Evolutionary conservation across 2,329 filamentous ascomycete species (phyloP).

Genomic region (Eutypella sp.): DNA sequence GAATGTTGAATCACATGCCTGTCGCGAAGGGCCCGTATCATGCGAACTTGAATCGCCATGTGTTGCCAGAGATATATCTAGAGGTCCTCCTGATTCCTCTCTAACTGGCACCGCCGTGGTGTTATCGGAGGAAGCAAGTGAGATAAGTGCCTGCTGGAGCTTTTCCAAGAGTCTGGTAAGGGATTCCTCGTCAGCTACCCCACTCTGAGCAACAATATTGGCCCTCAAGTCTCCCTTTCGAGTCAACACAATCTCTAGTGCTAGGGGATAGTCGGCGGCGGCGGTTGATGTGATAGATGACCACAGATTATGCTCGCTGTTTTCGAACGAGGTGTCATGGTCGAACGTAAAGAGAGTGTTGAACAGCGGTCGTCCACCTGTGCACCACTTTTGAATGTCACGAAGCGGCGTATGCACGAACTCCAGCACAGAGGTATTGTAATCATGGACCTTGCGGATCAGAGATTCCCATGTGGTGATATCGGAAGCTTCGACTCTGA

Average conservation of each 20-base stretch:
- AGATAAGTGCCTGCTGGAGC: conserved; percentile 28
- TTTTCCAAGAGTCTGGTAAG: conserved; percentile 35
- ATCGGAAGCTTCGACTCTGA: conserved; percentile 43
- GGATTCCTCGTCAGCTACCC: conserved; percentile 26
- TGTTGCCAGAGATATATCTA: background rate
- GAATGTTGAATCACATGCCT: conserved; percentile 32
- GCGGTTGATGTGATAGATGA: conserved; percentile 40
- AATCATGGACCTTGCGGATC: conserved; percentile 62
- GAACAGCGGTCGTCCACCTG: conserved; percentile 59
- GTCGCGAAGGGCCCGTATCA: background rate
- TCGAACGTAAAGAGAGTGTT: conserved; percentile 83
- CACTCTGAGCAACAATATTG: conserved; percentile 54
- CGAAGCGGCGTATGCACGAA: conserved; percentile 78
- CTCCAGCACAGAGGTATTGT: conserved; percentile 61
- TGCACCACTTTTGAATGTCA: conserved; percentile 75
- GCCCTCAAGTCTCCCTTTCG: conserved; percentile 44
- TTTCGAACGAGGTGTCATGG: conserved; percentile 32
- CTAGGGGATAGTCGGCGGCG: conserved; percentile 66
- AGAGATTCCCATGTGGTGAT: conserved; percentile 54
- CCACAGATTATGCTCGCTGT: conserved; percentile 46
- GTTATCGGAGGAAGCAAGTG: conserved; percentile 15
- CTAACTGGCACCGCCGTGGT: background rate
- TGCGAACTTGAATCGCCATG: background rate
- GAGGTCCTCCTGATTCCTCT: background rate
- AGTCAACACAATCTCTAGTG: conserved; percentile 64